These are phyloP conservation scores for Coleophoma crateriformis DNA, from an alignment of 2,329 filamentous ascomycete species.

Conservation along the genomic window DNA sequence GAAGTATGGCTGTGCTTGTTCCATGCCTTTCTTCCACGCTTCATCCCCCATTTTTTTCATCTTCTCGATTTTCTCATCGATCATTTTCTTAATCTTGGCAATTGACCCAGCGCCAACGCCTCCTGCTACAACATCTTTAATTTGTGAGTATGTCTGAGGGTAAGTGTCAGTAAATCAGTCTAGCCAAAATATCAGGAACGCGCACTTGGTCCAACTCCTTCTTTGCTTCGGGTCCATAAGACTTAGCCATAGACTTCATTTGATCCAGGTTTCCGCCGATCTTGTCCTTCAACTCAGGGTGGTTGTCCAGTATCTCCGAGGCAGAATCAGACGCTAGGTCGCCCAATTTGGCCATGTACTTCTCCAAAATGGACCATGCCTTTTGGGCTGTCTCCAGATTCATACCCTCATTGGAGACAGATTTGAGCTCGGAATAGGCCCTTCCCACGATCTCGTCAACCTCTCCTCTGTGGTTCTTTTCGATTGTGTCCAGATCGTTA, in stretches of 20 bases:
- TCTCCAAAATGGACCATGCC: conserved; percentile 57
- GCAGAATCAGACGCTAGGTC: conserved; percentile 58
- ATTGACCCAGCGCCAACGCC: conserved; percentile 49
- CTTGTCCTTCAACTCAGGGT: conserved; percentile 68
- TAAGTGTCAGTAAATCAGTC: no score
- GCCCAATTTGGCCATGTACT: conserved; percentile 53
- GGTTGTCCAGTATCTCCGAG: conserved; percentile 64
- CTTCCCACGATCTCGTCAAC: conserved; percentile 63
- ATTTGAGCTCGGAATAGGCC: conserved; percentile 62
- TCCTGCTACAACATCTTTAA: conserved; percentile 56
- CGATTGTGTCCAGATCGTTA: conserved; percentile 63
- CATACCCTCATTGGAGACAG: conserved; percentile 52
- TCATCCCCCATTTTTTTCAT: conserved; percentile 64
- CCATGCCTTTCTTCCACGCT: conserved; percentile 65
- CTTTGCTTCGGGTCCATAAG: conserved; percentile 71
- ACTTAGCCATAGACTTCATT: conserved; percentile 62
- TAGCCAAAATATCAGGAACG: no score
- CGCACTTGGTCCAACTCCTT: conserved; percentile 55
- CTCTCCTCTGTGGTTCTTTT: conserved; percentile 62
- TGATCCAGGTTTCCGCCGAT: conserved; percentile 63
- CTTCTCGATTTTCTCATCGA: conserved; percentile 66
- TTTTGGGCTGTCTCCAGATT: conserved; percentile 56
- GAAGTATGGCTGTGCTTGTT: conserved; percentile 65
- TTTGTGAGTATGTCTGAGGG: conserved; percentile 56
- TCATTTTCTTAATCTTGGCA: conserved; percentile 49